These are phyloP conservation scores for Epithele typhae DNA, from an alignment of 768 basidiomycete genomes.

Conservation along the genomic window DNA sequence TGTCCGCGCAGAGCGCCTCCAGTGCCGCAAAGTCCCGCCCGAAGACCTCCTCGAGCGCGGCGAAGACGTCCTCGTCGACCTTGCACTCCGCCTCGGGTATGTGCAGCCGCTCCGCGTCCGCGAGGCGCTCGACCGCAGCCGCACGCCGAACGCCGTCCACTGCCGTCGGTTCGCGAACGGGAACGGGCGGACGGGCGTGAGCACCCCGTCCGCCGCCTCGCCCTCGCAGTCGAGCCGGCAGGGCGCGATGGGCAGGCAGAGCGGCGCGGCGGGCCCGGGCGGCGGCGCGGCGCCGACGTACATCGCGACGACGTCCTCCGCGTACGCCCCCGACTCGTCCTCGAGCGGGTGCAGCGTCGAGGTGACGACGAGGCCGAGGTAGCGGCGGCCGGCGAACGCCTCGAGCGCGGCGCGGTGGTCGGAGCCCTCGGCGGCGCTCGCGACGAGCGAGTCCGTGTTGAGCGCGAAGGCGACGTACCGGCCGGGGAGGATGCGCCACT, in stretches of 20 bases:
- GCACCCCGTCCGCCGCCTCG: background rate
- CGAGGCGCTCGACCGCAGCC: too few species aligned
- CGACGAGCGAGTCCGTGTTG: too few species aligned
- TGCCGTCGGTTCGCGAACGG: conserved; percentile 19
- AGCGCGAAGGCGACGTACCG: too few species aligned
- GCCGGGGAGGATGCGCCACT: too few species aligned
- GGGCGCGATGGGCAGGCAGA: conserved; percentile 10
- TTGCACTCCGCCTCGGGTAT: too few species aligned
- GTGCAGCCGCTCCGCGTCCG: too few species aligned
- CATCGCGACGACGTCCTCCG: conserved; percentile 18
- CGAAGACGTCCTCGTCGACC: conserved; percentile 2
- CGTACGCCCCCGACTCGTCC: conserved; percentile 2
- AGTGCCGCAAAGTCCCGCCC: background rate
- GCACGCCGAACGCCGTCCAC: conserved; percentile 23
- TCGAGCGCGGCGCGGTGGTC: too few species aligned
- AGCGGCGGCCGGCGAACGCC: conserved; percentile 12
- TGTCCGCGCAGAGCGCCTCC: background rate
- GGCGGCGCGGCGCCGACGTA: conserved; percentile 17
- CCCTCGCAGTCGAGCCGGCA: background rate
- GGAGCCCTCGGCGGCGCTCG: background rate
- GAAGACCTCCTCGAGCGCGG: background rate
- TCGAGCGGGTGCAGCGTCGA: conserved; percentile 2
- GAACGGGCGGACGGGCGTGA: conserved; percentile 19
- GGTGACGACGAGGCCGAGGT: conserved; percentile 21
- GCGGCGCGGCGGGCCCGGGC: background rate